Evolutionary conservation across 73 alveolate genomes (phyloP), one percentile per base, ranked within the genome.

Genomic region (Halteria grandinella): DNA sequence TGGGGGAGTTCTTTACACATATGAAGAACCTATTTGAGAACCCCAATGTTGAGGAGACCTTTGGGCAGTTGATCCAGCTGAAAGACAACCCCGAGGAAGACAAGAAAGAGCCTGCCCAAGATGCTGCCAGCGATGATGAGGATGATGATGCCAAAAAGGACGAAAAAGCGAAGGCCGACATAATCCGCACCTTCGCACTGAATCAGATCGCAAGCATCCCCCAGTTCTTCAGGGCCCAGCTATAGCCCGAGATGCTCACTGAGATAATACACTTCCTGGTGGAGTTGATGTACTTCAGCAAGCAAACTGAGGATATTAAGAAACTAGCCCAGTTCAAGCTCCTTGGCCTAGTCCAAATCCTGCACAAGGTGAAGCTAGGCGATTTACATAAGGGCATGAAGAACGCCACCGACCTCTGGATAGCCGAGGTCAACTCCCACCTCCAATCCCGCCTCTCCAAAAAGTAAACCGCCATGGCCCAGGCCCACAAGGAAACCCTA

Each of bases 331-430:
- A 66, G 21, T 66, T 66, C 21, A 66, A 66, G 36, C 39, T 66
- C 1, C 47, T 66, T 47, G 80, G 80, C 39, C 11, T 66, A 23
- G 80, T 43, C 27, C 31, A 66, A 66, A 28, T 44, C 4, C 53
- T 66, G 15, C 80, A 66, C 37, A 66, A 66, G 39, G 28, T 60
- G 17, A 60, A 60, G 58, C 14, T 66, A 6, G 80, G 63, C 28
- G 69, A 3, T 2, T n/a, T 25, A 6, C 55, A 66, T 1, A 66
- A 66, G 18, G 80, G 80, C 7, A 66, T 44, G 80, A 11, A 39
- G 10, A 44, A 41, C 15, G 37, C 11, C 1, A 7, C 20, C 8
- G 66, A 66, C 23, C 33, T 66, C 1, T 66, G 64, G 80, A 66
- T 66, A 1, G 43, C 63, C 5, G 63, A 66, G 15, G 32, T 66